Base-by-base conservation (phyloP, 768 basidiomycete genomes). In the Boletus huronensis region DNA sequence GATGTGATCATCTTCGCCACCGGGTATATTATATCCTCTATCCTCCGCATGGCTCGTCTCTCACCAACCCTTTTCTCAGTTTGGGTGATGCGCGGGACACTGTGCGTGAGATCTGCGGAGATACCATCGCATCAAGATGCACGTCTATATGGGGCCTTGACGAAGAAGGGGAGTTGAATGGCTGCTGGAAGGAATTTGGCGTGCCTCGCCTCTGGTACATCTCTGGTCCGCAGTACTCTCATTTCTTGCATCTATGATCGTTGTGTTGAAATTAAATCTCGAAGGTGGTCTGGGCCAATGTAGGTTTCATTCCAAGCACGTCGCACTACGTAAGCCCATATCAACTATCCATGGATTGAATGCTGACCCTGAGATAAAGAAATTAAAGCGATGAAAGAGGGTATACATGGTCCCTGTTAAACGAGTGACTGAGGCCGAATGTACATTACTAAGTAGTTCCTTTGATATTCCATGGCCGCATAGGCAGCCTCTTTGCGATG, bases 61-160 rank as follows among this genome's bases (percentile, higher is more conserved):
- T 6, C 29, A 7, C 36, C 21, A 13, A 38, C n/a, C 25, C 25
- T 29, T 41, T 40, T 19, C 11, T 31, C 10, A 83, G 81, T 4
- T 74, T 77, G 50, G 79, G 78, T 10, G 75, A 79, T 55, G 60
- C 75, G 2, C 67, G 68, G 14, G 67, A 71, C 4, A 67, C 72
- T 7, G 61, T 79, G 28, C 68, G 67, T 41, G 63, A 66, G 16
- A 68, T 85, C 11, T 75, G 79, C 31, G 82, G 78, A 0, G 70
- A 76, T 9, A 73, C 75, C 19, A 57, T 80, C 7, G 73, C 71
- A 0, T 62, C 73, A 42, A 69, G 74, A 61, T 69, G 83, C 55
- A 72, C 76, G 44, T 70, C 75, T 26, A 67, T 86, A 28, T 82
- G 86, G 87, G 80, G 84, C 34, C 57, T 87, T 40, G 75, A 84